phyloP scores from a whole-genome alignment of 2,329 filamentous ascomycete genomes.

The Neopestalotiopsis sp. region DNA sequence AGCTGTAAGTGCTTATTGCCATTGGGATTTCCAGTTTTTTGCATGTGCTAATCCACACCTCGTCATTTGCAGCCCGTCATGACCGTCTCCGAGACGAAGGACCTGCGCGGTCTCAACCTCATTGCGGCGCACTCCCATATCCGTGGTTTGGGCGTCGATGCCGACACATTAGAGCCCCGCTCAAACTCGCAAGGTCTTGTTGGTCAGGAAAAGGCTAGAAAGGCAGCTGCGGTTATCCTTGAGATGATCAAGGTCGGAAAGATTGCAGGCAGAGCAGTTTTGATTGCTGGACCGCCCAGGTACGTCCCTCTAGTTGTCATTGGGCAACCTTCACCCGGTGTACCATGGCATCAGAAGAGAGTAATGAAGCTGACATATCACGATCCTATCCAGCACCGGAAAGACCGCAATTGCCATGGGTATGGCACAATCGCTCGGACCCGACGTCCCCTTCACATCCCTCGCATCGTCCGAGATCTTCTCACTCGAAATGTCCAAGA shows the following conservation, averaged over 20 bases:
- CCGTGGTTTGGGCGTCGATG: constrained; percentile 90
- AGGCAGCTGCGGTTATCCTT: constrained; percentile 93
- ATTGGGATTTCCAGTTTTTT: no score
- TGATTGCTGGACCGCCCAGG: constrained; percentile 94
- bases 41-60: background rate
- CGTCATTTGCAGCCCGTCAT: constrained; percentile 55
- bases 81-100: constrained; percentile 93
- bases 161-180: constrained; percentile 87
- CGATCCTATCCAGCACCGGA: constrained; percentile 70
- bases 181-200: constrained; percentile 89
- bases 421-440: constrained; percentile 93
- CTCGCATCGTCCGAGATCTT: constrained; percentile 97
- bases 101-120: constrained; percentile 94
- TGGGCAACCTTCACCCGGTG: background rate
- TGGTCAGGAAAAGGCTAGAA: constrained; percentile 94
- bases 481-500: constrained; percentile 99
- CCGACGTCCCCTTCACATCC: constrained; percentile 96
- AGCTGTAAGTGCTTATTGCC: constrained; percentile 45
- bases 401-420: constrained; percentile 99
- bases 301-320: constrained; percentile 36
- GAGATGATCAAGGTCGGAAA: constrained; percentile 99
- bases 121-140: constrained; percentile 99
- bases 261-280: constrained; percentile 91
- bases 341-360: background rate
- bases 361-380: background rate